A percentile compares a stretch with the other conserved stretches of the same genome.
Evolutionary conservation across 257 asterid genomes (phyloP).

Genomic region (Capsicum pubescens): DNA sequence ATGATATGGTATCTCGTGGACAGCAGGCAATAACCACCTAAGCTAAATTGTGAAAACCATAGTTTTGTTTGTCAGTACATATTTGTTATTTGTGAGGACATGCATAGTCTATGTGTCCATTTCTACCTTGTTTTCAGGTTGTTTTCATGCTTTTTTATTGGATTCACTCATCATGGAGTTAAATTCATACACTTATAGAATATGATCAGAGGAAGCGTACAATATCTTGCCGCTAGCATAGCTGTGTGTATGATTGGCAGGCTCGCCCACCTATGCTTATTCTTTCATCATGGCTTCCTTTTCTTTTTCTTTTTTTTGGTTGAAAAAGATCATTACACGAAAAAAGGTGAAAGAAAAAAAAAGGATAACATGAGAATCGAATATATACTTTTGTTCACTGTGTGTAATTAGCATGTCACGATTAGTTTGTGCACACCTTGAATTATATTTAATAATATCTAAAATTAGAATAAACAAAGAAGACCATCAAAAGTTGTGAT

Average conservation of each 20-base stretch:
- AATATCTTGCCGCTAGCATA: neutral
- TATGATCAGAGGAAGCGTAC: neutral
- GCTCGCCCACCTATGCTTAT: neutral
- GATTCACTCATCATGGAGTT: neutral
- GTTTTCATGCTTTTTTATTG: constrained; percentile 21
- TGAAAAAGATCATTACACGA: neutral
- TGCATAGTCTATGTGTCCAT: constrained; percentile 21
- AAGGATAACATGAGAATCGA: neutral
- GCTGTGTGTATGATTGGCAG: neutral
- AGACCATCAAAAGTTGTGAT: neutral
- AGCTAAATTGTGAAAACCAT: constrained; percentile 42
- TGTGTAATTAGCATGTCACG: neutral
- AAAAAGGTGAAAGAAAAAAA: too few species aligned
- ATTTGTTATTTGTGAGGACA: neutral
- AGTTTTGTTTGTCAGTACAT: constrained; percentile 44
- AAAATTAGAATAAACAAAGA: neutral
- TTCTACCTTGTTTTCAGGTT: constrained; percentile 23
- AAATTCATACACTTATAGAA: neutral
- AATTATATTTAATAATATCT: too few species aligned
- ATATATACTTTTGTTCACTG: neutral
- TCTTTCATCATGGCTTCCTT: neutral
- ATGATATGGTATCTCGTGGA: constrained; percentile 39
- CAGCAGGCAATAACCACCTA: constrained; percentile 25
- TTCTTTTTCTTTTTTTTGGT: neutral
- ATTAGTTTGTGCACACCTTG: neutral